Evolutionary conservation across 352 stramenopile genomes (phyloP).

Genomic region (Phytophthora palmivora): DNA sequence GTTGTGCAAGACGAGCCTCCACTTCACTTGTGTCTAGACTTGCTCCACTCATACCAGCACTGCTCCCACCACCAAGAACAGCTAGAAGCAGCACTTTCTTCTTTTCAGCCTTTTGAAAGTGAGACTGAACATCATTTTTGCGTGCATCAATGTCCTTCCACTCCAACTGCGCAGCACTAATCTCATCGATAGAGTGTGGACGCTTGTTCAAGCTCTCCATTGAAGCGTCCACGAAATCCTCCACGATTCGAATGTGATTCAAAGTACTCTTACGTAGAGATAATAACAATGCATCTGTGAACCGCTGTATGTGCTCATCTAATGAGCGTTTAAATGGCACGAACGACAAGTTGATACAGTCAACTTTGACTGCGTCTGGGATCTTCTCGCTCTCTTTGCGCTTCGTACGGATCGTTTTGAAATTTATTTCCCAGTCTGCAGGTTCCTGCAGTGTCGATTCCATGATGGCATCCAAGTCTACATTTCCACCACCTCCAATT

Average conservation of each 20-base stretch:
- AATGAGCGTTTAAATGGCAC: conserved; percentile 89
- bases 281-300: conserved; percentile 88
- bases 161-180: conserved; percentile 87
- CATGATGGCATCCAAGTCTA: conserved; percentile 84
- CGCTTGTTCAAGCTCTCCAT: conserved; percentile 91
- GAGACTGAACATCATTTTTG: conserved; percentile 56
- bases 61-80: conserved; percentile 37
- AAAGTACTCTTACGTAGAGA: conserved; percentile 85
- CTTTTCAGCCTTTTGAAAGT: conserved; percentile 82
- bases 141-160: conserved; percentile 91
- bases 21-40: conserved; percentile 83
- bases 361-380: conserved; percentile 88
- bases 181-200: conserved; percentile 94
- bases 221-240: conserved; percentile 88
- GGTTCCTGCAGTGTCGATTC: conserved; percentile 76
- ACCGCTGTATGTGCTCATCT: conserved; percentile 86
- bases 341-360: conserved; percentile 92
- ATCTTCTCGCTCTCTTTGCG: conserved; percentile 95
- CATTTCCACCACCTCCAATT: conserved; percentile 46
- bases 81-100: conserved; percentile 87
- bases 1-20: conserved; percentile 69
- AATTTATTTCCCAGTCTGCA: conserved; percentile 90
- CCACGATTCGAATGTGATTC: conserved; percentile 82
- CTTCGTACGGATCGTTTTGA: conserved; percentile 89
- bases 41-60: conserved; percentile 40